Percentiles rank a stretch among this genome's conserved stretches.
These are phyloP conservation scores for Sclerotiophoma versabilis DNA, from an alignment of 2,329 filamentous ascomycete species.

Conservation along the genomic window DNA sequence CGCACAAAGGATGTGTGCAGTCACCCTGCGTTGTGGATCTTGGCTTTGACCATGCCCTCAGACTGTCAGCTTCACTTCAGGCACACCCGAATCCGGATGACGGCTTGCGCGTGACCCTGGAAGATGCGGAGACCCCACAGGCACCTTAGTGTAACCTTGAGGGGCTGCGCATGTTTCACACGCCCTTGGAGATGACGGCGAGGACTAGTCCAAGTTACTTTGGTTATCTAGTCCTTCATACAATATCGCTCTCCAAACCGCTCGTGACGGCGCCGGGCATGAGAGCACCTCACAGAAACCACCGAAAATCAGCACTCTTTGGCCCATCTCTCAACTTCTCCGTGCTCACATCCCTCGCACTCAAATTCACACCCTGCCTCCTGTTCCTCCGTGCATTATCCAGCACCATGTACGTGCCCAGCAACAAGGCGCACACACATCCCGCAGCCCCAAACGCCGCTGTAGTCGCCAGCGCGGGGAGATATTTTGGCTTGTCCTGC, in stretches of 20 bases:
- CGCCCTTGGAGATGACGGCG: background rate
- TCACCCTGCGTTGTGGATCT: too few species aligned
- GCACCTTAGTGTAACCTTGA: background rate
- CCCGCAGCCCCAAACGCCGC: conserved; percentile 69
- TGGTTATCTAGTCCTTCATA: background rate
- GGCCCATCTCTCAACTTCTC: conserved; percentile 56
- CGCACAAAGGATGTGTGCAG: background rate
- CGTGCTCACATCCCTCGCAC: conserved; percentile 59
- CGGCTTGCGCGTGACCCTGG: conserved; percentile 7
- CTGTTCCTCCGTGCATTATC: conserved; percentile 70
- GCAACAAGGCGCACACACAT: conserved; percentile 59
- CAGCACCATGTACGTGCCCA: conserved; percentile 69
- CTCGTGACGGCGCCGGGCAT: too few species aligned
- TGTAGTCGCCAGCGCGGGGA: conserved; percentile 70
- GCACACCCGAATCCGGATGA: background rate
- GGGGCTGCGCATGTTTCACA: background rate
- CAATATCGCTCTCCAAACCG: background rate
- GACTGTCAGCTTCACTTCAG: background rate
- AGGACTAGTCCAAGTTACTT: background rate
- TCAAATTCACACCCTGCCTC: conserved; percentile 62
- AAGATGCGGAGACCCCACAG: conserved; percentile 2
- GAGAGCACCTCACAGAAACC: conserved; percentile 43
- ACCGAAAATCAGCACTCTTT: conserved; percentile 53
- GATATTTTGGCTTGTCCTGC: conserved; percentile 70
- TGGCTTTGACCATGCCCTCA: too few species aligned